Percentiles rank a stretch among this genome's conserved stretches.
Evolutionary conservation across 2,329 filamentous ascomycete genomes (phyloP).

Genomic region (Xylaria sp.): DNA sequence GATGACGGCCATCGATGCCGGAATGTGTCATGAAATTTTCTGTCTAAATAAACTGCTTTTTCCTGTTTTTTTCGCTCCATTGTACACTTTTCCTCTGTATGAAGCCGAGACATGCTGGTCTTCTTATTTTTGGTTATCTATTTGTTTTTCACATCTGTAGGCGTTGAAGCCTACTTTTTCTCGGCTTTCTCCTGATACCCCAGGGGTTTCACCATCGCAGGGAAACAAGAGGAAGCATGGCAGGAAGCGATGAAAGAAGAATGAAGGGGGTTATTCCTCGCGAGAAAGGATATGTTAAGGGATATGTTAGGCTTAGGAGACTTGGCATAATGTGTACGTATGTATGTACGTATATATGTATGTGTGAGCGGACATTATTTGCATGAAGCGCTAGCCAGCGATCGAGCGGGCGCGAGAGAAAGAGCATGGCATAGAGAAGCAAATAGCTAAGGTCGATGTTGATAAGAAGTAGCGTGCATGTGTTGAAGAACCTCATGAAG

Average conservation of each 20-base stretch:
- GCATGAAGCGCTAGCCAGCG: too few species aligned
- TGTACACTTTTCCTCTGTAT: conserved; percentile 6
- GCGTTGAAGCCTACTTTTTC: background rate
- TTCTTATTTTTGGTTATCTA: background rate
- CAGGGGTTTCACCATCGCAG: background rate
- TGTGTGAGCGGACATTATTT: background rate
- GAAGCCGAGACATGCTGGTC: background rate
- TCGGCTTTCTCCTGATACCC: conserved; percentile 7
- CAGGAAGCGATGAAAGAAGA: too few species aligned
- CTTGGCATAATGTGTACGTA: background rate
- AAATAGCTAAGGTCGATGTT: too few species aligned
- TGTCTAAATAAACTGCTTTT: background rate
- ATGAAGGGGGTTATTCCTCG: too few species aligned
- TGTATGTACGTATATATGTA: background rate
- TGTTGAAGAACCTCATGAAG: background rate
- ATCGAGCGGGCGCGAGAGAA: too few species aligned
- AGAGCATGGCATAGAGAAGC: too few species aligned
- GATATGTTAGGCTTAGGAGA: background rate
- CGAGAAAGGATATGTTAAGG: background rate
- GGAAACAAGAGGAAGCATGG: background rate
- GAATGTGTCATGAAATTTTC: conserved; percentile 24
- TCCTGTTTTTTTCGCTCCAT: background rate
- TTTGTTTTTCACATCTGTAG: background rate
- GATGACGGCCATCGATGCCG: background rate
- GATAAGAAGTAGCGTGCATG: background rate